Evolutionary conservation across 2,329 filamentous ascomycete genomes (phyloP).

Genomic region (Microdochium trichocladiopsis): DNA sequence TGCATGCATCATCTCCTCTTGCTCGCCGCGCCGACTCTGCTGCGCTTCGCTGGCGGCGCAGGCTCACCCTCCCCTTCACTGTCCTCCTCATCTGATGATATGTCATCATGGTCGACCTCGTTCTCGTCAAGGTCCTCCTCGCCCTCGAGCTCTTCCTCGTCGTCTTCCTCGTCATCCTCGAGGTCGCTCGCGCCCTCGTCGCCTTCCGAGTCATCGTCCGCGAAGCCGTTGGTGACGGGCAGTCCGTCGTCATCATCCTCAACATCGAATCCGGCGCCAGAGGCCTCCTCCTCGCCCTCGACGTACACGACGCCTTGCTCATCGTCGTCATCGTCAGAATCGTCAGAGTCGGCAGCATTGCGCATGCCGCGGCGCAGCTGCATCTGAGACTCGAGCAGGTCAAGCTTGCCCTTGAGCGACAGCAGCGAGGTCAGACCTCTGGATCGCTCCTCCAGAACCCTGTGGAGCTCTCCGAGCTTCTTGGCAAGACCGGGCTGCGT

Average conservation of each 20-base stretch:
- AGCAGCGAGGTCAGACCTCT: constrained; percentile 76
- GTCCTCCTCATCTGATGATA: constrained; percentile 48
- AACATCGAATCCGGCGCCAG: constrained; percentile 26
- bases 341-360: constrained; percentile 41
- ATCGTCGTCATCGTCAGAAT: constrained; percentile 52
- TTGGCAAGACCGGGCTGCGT: constrained; percentile 77
- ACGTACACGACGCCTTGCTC: constrained; percentile 79
- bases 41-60: constrained; percentile 37
- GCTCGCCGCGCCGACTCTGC: constrained; percentile 27
- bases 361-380: constrained; percentile 68
- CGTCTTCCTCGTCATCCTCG: constrained; percentile 29
- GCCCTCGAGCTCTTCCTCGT: constrained; percentile 36
- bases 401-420: constrained; percentile 87
- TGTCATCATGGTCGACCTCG: constrained; percentile 53
- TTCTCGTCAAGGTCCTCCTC: constrained; percentile 48
- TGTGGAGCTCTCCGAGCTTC: constrained; percentile 71
- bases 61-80: constrained; percentile 44
- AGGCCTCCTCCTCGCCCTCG: constrained; percentile 66
- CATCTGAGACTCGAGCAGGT: constrained; percentile 89
- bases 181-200: constrained; percentile 32
- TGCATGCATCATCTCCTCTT: constrained; percentile 25
- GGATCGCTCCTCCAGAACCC: constrained; percentile 81
- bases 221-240: constrained; percentile 44
- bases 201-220: constrained; percentile 53
- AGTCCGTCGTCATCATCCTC: constrained; percentile 54